Evolutionary conservation across 305 asterid genomes (phyloP).

Genomic region (Solanum hybrid): DNA sequence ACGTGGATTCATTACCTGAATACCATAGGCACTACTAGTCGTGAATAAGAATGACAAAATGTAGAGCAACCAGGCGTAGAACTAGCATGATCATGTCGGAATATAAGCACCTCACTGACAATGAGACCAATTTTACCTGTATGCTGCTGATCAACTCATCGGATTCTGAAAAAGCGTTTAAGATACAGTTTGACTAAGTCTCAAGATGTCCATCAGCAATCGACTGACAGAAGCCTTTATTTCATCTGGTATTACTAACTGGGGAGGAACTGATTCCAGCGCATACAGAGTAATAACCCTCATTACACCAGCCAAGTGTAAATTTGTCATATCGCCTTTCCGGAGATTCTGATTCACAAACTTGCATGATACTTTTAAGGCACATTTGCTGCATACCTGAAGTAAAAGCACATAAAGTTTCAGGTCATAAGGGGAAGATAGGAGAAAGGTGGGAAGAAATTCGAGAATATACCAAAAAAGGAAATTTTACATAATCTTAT

Average conservation of each 20-base stretch:
- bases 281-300: constrained; percentile 47
- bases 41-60: background rate
- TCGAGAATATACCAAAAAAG: background rate
- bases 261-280: constrained; percentile 44
- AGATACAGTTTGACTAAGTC: constrained; percentile 33
- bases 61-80: background rate
- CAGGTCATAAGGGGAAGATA: background rate
- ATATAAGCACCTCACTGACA: background rate
- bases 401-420: constrained; percentile 1
- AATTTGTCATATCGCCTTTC: constrained; percentile 15
- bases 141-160: background rate
- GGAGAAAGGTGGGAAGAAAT: background rate
- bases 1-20: background rate
- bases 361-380: constrained; percentile 42
- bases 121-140: background rate
- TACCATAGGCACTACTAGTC: background rate
- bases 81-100: background rate
- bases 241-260: constrained; percentile 48
- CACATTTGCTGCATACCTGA: constrained; percentile 68
- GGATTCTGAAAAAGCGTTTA: constrained; percentile 10
- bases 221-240: constrained; percentile 37
- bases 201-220: constrained; percentile 42
- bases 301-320: constrained; percentile 34
- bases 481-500: background rate
- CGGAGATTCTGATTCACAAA: constrained; percentile 32